phyloP scores from a whole-genome alignment of 176 grass and related monocot species.

The Lolium multiflorum region DNA sequence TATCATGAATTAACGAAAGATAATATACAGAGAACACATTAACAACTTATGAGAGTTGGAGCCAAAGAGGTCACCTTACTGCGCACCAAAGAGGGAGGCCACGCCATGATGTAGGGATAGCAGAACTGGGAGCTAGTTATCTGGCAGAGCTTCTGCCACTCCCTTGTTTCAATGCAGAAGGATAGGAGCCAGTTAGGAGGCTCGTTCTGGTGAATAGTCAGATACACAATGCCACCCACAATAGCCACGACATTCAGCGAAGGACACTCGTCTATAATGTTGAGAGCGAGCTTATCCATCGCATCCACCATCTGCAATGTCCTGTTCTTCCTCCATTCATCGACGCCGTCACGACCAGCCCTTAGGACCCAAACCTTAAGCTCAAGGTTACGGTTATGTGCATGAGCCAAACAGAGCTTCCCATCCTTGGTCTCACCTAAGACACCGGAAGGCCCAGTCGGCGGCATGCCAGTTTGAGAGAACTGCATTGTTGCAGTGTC shows the following conservation, averaged over 20 bases:
- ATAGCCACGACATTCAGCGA: background rate
- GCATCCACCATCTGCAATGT: background rate
- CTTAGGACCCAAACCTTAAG: background rate
- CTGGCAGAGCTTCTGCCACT: background rate
- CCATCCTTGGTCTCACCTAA: constrained; percentile 4
- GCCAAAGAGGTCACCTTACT: background rate
- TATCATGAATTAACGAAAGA: background rate
- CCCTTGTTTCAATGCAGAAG: background rate
- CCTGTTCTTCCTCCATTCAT: background rate
- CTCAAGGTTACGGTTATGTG: background rate
- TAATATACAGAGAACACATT: background rate
- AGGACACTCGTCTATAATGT: background rate
- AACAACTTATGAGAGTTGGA: background rate
- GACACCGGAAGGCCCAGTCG: background rate
- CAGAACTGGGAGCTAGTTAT: background rate
- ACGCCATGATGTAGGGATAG: constrained; percentile 22
- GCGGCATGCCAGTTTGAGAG: background rate
- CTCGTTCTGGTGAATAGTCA: background rate
- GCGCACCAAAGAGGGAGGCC: background rate
- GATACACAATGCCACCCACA: background rate
- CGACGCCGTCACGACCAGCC: background rate
- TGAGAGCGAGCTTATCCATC: background rate
- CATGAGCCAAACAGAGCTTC: background rate
- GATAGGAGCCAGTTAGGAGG: constrained; percentile 19
- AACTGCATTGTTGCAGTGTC: background rate